Evolutionary conservation across 129 eudicot genomes (phyloP).

Genomic region (Tagetes patula): DNA sequence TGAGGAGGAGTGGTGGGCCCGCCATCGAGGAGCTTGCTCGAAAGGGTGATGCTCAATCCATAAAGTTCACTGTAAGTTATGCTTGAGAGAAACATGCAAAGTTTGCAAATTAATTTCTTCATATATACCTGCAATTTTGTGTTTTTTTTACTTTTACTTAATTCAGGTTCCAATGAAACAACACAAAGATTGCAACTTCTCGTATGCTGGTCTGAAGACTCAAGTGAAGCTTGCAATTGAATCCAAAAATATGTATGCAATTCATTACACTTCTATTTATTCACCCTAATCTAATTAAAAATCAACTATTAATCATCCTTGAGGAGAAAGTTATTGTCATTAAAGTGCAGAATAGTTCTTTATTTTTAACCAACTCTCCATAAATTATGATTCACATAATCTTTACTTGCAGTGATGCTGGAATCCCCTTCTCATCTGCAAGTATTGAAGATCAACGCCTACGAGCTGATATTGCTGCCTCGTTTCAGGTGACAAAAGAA

Average conservation of each 20-base stretch:
- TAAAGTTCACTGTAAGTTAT: slow-evolving; percentile 60
- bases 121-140: not conserved
- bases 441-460: slow-evolving; percentile 57
- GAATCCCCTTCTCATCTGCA: slow-evolving; percentile 69
- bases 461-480: slow-evolving; percentile 93
- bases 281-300: not conserved
- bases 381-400: slow-evolving; percentile 5
- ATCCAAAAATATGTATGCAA: slow-evolving; percentile 76
- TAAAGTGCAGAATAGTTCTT: slow-evolving; percentile 1
- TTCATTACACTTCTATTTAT: not conserved
- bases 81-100: slow-evolving; percentile 6
- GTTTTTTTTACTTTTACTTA: not conserved
- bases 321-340: slow-evolving; percentile 4
- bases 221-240: slow-evolving; percentile 93
- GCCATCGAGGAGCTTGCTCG: slow-evolving; percentile 96
- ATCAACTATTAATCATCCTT: not conserved
- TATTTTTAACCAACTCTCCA: slow-evolving; percentile 3
- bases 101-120: slow-evolving; percentile 5
- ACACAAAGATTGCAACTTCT: slow-evolving; percentile 95
- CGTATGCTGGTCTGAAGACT: slow-evolving; percentile 95
- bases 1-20: slow-evolving; percentile 95
- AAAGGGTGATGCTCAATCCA: slow-evolving; percentile 65
- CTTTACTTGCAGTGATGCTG: slow-evolving; percentile 56
- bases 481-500: slow-evolving; percentile 70
- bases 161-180: slow-evolving; percentile 94